A percentile compares a stretch with the other conserved stretches of the same genome.
Evolutionary conservation across 1,139 yeast genomes (phyloP).

Genomic region (Pneumocystis murina): DNA sequence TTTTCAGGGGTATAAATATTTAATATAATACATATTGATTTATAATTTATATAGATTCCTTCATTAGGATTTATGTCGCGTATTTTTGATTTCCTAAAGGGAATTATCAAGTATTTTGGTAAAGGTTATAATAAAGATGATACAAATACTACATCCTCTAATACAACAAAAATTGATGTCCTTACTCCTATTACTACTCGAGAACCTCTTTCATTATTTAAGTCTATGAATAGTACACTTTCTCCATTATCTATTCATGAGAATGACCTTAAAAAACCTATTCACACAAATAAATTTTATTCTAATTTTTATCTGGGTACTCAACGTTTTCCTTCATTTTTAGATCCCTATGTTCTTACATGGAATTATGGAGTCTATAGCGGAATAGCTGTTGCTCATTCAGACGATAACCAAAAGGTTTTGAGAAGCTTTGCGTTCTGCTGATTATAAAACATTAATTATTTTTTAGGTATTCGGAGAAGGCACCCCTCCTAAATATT

Average conservation of each 20-base stretch:
- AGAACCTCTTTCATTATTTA: background rate
- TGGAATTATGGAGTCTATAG: constrained; percentile 27
- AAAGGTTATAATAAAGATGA: background rate
- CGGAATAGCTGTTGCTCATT: constrained; percentile 50
- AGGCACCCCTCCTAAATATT: constrained; percentile 30
- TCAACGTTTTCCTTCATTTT: constrained; percentile 34
- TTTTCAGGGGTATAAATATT: background rate
- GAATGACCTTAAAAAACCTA: constrained; percentile 12
- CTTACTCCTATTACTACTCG: background rate
- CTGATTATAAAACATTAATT: constrained; percentile 13
- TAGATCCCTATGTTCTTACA: constrained; percentile 53
- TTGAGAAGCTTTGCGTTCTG: constrained; percentile 4
- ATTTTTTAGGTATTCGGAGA: constrained; percentile 22
- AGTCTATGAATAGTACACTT: background rate
- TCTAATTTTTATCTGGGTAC: constrained; percentile 43
- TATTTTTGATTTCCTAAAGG: background rate
- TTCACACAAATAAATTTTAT: constrained; percentile 59
- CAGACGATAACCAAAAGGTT: constrained; percentile 33
- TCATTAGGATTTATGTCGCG: background rate
- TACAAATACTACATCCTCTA: background rate
- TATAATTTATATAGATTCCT: background rate
- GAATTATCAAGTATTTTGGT: background rate
- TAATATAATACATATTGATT: background rate
- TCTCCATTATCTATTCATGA: background rate
- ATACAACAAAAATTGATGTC: background rate